phyloP scores from a whole-genome alignment of 176 grass and related monocot genomes.

The Poa annua region DNA sequence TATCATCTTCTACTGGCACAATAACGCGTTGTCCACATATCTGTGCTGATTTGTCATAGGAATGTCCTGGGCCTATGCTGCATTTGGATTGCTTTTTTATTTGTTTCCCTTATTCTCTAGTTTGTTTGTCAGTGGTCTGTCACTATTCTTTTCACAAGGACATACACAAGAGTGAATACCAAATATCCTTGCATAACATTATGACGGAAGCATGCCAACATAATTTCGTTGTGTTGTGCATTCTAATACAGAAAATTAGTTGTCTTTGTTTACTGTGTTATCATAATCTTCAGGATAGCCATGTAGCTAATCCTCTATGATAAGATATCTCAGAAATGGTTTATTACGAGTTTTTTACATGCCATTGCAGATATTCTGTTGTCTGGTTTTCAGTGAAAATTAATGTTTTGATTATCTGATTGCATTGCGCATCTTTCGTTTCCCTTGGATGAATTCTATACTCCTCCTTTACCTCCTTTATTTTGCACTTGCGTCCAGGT shows the following conservation, averaged over 20 bases:
- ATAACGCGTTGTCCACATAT: not conserved
- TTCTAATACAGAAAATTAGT: not conserved
- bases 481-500: slow-evolving; percentile 52
- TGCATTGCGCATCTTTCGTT: not conserved
- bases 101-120: not conserved
- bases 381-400: not conserved
- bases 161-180: not conserved
- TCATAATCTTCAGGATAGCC: not conserved
- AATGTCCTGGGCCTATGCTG: not conserved
- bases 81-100: not conserved
- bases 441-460: not conserved
- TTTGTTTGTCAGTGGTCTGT: not conserved
- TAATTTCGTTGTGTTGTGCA: not conserved
- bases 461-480: slow-evolving; percentile 20
- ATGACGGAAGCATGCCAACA: not conserved
- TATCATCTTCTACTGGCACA: not conserved
- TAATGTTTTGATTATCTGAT: slow-evolving; percentile 23
- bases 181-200: not conserved
- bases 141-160: not conserved
- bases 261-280: not conserved
- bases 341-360: not conserved
- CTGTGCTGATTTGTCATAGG: not conserved
- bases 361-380: not conserved
- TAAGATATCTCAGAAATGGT: not conserved
- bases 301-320: not conserved